These are phyloP conservation scores for Elsinoe batatas DNA, from an alignment of 2,329 filamentous ascomycete genomes.

Conservation along the genomic window DNA sequence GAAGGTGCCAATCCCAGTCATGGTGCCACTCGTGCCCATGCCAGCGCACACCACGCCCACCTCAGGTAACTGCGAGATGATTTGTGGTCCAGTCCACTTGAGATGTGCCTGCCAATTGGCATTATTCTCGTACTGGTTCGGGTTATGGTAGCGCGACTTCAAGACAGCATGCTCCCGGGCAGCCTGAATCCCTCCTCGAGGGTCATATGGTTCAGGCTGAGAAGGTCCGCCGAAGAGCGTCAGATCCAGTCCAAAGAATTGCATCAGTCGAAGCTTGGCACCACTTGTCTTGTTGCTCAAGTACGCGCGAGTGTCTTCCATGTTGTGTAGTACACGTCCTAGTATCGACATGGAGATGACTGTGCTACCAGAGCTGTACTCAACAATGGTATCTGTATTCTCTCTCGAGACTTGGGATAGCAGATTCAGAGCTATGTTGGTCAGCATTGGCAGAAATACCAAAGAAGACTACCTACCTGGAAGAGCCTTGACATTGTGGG, in stretches of 20 bases:
- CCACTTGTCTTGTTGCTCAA: conserved; percentile 50
- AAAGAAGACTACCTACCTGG: conserved; percentile 35
- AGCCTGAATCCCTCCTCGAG: conserved; percentile 44
- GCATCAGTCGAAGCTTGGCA: conserved; percentile 46
- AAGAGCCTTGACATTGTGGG: conserved; percentile 56
- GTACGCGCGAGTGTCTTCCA: conserved; percentile 45
- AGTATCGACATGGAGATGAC: conserved; percentile 51
- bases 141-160: conserved; percentile 40
- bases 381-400: conserved; percentile 43
- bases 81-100: conserved; percentile 74
- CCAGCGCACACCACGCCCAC: conserved; percentile 77
- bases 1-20: conserved; percentile 63
- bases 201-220: conserved; percentile 46
- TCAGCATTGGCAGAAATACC: neutral
- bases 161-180: conserved; percentile 36
- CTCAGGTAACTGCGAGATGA: conserved; percentile 63
- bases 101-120: conserved; percentile 81
- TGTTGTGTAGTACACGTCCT: conserved; percentile 41
- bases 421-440: neutral
- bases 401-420: conserved; percentile 2
- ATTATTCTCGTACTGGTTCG: conserved; percentile 77
- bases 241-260: conserved; percentile 50
- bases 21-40: conserved; percentile 86
- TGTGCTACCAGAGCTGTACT: conserved; percentile 54
- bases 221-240: conserved; percentile 50